Evolutionary conservation across 805 yeast genomes (phyloP).

Genomic region (Candida hispaniensis): DNA sequence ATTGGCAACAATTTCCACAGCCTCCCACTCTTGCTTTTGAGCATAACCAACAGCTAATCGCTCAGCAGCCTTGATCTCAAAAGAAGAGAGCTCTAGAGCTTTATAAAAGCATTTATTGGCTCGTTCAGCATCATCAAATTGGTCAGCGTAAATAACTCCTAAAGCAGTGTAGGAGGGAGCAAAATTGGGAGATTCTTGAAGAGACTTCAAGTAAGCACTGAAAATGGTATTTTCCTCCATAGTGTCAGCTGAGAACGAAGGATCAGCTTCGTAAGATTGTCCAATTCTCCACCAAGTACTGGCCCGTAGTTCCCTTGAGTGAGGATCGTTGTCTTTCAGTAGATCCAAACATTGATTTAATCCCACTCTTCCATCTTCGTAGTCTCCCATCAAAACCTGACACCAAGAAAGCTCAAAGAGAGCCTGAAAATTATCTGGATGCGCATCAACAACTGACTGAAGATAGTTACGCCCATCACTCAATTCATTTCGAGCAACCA

Average conservation of each 20-base stretch:
- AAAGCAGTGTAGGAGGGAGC: conserved; percentile 77
- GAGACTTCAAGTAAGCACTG: conserved; percentile 42
- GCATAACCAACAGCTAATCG: conserved; percentile 64
- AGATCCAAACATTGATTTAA: conserved; percentile 37
- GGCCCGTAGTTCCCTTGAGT: conserved; percentile 48
- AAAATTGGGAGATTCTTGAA: conserved; percentile 51
- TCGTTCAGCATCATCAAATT: conserved; percentile 47
- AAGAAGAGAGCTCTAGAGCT: conserved; percentile 78
- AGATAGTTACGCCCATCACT: conserved; percentile 46
- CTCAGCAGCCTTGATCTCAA: conserved; percentile 65
- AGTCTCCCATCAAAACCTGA: conserved; percentile 42
- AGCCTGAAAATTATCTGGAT: conserved; percentile 50
- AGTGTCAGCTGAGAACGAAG: too few relatives aligned
- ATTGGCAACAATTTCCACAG: conserved; percentile 64
- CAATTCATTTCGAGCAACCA: conserved; percentile 52
- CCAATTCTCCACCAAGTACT: conserved; percentile 64
- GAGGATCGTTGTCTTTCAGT: conserved; percentile 41
- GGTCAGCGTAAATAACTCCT: conserved; percentile 58
- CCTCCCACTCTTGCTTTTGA: conserved; percentile 62
- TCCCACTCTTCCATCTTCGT: conserved; percentile 41
- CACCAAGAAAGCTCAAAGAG: conserved; percentile 73
- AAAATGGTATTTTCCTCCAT: conserved; percentile 39
- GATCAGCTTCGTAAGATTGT: conserved; percentile 39
- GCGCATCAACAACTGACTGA: conserved; percentile 36
- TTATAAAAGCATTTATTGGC: conserved; percentile 81